phyloP scores from a whole-genome alignment of 306 rosid genomes.

The Fragaria nilgerrensis region DNA sequence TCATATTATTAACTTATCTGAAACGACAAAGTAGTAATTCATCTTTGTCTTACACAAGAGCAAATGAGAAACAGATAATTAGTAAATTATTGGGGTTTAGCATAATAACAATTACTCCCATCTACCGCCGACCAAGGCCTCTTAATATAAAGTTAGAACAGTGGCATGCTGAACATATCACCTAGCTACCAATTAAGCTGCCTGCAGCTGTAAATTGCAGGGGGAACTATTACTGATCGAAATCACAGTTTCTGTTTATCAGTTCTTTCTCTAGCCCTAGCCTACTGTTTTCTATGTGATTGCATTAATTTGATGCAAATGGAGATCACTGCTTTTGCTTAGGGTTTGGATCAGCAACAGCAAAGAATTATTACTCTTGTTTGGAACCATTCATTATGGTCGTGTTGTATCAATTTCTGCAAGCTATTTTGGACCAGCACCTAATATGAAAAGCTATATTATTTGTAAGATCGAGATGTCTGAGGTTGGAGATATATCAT shows the following conservation, averaged over 20 bases:
- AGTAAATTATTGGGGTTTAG: background rate
- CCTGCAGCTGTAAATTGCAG: background rate
- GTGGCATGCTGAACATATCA: background rate
- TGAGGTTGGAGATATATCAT: conserved; percentile 11
- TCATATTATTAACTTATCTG: background rate
- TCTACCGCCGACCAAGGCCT: conserved; percentile 1
- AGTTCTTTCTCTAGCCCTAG: background rate
- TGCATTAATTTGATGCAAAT: background rate
- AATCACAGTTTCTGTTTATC: background rate
- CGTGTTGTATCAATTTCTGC: background rate
- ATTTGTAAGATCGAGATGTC: background rate
- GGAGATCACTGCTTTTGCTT: no score
- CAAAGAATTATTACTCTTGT: background rate
- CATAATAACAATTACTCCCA: background rate
- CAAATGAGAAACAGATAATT: background rate
- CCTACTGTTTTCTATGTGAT: background rate
- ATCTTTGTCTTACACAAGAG: background rate
- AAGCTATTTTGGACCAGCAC: background rate
- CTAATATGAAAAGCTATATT: background rate
- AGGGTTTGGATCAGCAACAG: background rate
- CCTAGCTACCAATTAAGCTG: background rate
- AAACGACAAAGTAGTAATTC: background rate
- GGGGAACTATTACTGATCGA: background rate
- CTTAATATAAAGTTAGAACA: background rate
- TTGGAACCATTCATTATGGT: background rate